These are phyloP conservation scores for Penicillium riverlandense DNA, from an alignment of 495 filamentous ascomycete genomes.

Conservation along the genomic window DNA sequence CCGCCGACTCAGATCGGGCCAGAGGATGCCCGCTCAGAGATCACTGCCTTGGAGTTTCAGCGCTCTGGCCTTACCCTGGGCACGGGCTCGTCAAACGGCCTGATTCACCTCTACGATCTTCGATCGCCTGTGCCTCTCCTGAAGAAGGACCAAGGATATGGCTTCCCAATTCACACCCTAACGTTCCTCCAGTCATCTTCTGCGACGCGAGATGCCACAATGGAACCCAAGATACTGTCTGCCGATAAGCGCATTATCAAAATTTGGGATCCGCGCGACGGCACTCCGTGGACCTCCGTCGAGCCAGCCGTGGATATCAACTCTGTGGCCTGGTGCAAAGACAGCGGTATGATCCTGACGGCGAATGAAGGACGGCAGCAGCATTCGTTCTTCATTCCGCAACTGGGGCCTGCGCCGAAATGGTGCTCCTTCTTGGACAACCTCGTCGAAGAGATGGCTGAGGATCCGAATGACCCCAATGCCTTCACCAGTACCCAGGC, in stretches of 20 bases:
- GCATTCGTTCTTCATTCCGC: constrained; percentile 94
- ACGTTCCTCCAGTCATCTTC: constrained; percentile 76
- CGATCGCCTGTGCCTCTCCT: constrained; percentile 79
- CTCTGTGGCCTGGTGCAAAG: constrained; percentile 77
- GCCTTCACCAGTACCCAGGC: constrained; percentile 45
- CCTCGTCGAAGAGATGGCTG: constrained; percentile 96
- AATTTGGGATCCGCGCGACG: constrained; percentile 78
- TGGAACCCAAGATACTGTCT: constrained; percentile 82
- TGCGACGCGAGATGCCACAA: constrained; percentile 45
- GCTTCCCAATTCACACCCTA: constrained; percentile 84
- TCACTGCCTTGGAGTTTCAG: constrained; percentile 84
- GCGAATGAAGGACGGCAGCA: constrained; percentile 91
- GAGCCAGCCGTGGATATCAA: constrained; percentile 94
- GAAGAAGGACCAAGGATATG: constrained; percentile 93
- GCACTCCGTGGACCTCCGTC: constrained; percentile 86
- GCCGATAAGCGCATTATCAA: constrained; percentile 96
- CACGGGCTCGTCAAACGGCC: constrained; percentile 79
- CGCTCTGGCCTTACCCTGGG: constrained; percentile 78
- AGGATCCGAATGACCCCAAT: constrained; percentile 62
- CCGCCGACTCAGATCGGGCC: constrained; percentile 29
- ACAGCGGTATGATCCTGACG: constrained; percentile 87
- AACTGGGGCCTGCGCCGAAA: constrained; percentile 81
- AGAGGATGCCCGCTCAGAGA: constrained; percentile 55
- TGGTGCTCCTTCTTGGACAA: constrained; percentile 98
- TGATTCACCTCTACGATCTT: constrained; percentile 90